phyloP scores from a whole-genome alignment of 2,329 filamentous ascomycete species.

The Fusarium cyanostomum region DNA sequence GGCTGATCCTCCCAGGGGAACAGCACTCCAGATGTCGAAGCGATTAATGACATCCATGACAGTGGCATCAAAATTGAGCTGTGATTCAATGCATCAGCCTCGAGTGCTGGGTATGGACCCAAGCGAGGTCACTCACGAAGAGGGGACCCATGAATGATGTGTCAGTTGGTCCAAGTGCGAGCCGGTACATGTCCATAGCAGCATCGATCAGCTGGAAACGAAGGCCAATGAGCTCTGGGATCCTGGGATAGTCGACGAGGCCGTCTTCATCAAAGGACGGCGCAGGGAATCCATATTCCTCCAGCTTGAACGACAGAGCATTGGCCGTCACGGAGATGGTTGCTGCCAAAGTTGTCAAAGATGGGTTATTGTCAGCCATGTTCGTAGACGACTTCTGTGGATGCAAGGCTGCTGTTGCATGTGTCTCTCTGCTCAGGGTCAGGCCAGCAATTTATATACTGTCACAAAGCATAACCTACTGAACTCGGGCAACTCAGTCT shows the following conservation, averaged over 20 bases:
- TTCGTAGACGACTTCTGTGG: not conserved
- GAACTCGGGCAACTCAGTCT: no score
- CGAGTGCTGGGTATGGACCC: no score
- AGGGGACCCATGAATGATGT: slow-evolving; percentile 3
- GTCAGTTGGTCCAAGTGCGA: slow-evolving; percentile 23
- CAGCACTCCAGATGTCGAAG: slow-evolving; percentile 38
- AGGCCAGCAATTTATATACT: no score
- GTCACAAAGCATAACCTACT: no score
- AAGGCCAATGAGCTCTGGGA: slow-evolving; percentile 20
- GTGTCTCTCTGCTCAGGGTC: no score
- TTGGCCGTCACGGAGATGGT: slow-evolving; percentile 11
- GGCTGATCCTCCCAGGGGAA: slow-evolving; percentile 34
- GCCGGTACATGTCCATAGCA: slow-evolving; percentile 10
- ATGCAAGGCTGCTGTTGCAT: no score
- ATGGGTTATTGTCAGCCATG: not conserved
- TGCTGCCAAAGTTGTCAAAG: slow-evolving; percentile 8
- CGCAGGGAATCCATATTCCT: slow-evolving; percentile 5
- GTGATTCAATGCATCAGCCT: not conserved
- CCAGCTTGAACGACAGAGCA: slow-evolving; percentile 3
- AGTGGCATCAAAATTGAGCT: slow-evolving; percentile 18
- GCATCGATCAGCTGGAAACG: slow-evolving; percentile 23
- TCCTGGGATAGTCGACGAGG: slow-evolving; percentile 12
- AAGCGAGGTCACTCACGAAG: not conserved
- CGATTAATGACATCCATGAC: slow-evolving; percentile 33
- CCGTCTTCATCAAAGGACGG: slow-evolving; percentile 18